Conservation (phyloP, 2,329 filamentous ascomycete species). For the Clonostachys sp. region DNA sequence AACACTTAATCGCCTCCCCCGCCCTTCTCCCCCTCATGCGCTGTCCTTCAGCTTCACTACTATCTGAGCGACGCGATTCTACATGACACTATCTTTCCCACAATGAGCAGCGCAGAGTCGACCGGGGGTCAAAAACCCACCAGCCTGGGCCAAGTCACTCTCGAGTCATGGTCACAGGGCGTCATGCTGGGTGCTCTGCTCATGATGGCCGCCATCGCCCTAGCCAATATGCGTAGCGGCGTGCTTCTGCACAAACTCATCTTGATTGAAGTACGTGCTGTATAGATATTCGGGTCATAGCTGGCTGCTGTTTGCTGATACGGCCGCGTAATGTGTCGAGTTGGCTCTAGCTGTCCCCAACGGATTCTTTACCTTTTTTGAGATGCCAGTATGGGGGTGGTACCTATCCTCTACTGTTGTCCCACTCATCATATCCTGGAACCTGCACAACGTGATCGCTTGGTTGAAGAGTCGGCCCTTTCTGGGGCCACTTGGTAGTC, state of each 20-base stretch:
- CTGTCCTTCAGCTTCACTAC: too few relatives aligned
- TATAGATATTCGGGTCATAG: neutral
- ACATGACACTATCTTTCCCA: too few relatives aligned
- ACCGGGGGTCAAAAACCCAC: slow-evolving; percentile 5
- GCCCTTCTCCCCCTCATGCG: too few relatives aligned
- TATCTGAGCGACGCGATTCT: too few relatives aligned
- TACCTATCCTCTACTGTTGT: slow-evolving; percentile 58
- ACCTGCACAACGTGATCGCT: slow-evolving; percentile 60
- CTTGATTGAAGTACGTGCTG: slow-evolving; percentile 32
- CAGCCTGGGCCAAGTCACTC: slow-evolving; percentile 11
- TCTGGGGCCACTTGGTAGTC: slow-evolving; percentile 40
- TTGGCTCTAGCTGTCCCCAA: slow-evolving; percentile 41
- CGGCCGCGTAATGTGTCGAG: neutral
- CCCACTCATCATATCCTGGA: slow-evolving; percentile 58
- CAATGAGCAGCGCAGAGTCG: too few relatives aligned
- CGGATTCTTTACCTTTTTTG: slow-evolving; percentile 54
- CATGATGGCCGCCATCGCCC: slow-evolving; percentile 40
- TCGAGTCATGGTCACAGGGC: slow-evolving; percentile 43
- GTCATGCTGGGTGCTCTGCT: slow-evolving; percentile 41
- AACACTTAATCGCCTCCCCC: too few relatives aligned
- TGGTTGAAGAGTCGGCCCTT: slow-evolving; percentile 66
- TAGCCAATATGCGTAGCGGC: slow-evolving; percentile 41
- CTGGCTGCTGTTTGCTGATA: too few relatives aligned
- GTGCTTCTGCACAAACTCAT: slow-evolving; percentile 45
- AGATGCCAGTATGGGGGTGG: slow-evolving; percentile 52